phyloP scores from a whole-genome alignment of 75 land plant genomes.

The Pseudotsuga menziesii region DNA sequence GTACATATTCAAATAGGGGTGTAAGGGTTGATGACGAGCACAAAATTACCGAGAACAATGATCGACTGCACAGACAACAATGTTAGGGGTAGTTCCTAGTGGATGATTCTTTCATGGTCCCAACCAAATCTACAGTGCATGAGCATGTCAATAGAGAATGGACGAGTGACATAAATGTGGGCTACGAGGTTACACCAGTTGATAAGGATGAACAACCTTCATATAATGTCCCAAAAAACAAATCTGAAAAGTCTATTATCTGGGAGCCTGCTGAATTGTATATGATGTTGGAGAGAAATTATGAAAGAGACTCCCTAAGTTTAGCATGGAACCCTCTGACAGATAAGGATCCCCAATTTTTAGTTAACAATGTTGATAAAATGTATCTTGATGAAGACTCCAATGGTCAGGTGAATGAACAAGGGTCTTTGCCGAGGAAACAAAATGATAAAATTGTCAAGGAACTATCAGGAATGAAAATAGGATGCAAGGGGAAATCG shows the following conservation, averaged over 20 bases:
- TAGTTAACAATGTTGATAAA: conserved; percentile 22
- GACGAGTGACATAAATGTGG: conserved; percentile 40
- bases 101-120: conserved; percentile 74
- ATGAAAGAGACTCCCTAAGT: conserved; percentile 30
- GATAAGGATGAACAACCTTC: conserved; percentile 21
- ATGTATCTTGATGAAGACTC: background rate
- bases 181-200: conserved; percentile 35
- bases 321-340: conserved; percentile 53
- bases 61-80: conserved; percentile 17
- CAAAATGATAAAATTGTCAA: conserved; percentile 40
- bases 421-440: conserved; percentile 55
- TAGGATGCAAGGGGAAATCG: conserved; percentile 41
- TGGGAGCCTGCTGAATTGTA: conserved; percentile 56
- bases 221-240: background rate
- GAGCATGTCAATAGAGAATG: conserved; percentile 24
- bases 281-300: conserved; percentile 53
- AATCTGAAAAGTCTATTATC: background rate
- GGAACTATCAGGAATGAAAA: conserved; percentile 33
- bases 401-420: background rate
- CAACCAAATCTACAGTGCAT: conserved; percentile 29
- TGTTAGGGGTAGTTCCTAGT: conserved; percentile 17
- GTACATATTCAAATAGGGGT: conserved; percentile 27
- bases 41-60: background rate
- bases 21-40: conserved; percentile 14
- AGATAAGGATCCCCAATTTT: conserved; percentile 52